These are phyloP conservation scores for Cryptosporidium viatorum DNA, from an alignment of 169 alveolate genomes.

Conservation along the genomic window DNA sequence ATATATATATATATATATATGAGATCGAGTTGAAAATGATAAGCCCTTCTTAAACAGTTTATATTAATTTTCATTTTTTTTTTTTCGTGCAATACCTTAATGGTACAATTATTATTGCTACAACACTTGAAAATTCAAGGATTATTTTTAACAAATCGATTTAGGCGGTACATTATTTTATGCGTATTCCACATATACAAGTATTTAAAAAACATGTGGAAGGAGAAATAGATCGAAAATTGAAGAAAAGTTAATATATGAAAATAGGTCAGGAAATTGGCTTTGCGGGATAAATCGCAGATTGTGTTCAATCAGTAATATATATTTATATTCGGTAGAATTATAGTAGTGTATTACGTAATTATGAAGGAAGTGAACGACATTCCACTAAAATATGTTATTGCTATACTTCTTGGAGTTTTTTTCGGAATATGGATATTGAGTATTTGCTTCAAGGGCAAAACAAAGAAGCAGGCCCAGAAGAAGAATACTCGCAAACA, in stretches of 20 bases:
- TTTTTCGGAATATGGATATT: slow-evolving; percentile 51
- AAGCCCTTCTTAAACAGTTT: too few relatives aligned
- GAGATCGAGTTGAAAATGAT: not conserved
- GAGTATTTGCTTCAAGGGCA: slow-evolving; percentile 20
- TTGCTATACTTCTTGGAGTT: slow-evolving; percentile 26
- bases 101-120: not conserved
- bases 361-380: slow-evolving; percentile 39
- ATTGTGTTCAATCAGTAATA: slow-evolving; percentile 12
- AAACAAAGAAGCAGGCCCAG: slow-evolving; percentile 46
- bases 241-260: slow-evolving; percentile 9
- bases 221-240: slow-evolving; percentile 55
- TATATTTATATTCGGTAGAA: not conserved
- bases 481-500: slow-evolving; percentile 37
- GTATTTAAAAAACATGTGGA: slow-evolving; percentile 52
- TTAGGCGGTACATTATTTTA: slow-evolving; percentile 50
- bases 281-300: slow-evolving; percentile 62
- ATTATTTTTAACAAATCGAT: not conserved
- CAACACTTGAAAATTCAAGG: not conserved
- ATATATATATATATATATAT: too few relatives aligned
- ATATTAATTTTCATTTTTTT: too few relatives aligned
- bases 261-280: slow-evolving; percentile 8
- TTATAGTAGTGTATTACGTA: not conserved
- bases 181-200: slow-evolving; percentile 67
- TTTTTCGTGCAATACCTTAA: not conserved
- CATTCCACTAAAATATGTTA: slow-evolving; percentile 44